A percentile compares a stretch with the other conserved stretches of the same genome.
Conservation (phyloP, 2,329 filamentous ascomycete species). For the Botryosphaeria dothidea region DNA sequence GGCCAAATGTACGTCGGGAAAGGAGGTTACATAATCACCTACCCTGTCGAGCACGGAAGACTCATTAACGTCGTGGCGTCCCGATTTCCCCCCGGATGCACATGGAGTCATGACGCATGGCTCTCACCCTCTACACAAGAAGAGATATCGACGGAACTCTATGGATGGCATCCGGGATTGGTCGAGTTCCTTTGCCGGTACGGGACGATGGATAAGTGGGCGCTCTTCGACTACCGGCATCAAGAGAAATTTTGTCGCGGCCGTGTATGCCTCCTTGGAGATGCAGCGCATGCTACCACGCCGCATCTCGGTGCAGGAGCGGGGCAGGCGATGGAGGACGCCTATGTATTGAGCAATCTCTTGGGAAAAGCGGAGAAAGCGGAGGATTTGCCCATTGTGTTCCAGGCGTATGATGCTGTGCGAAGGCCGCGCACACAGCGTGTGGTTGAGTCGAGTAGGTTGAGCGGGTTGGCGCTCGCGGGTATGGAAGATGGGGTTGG, state of each 20-base stretch:
- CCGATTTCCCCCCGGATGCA: slow-evolving; percentile 19
- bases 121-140: slow-evolving; percentile 25
- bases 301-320: slow-evolving; percentile 60
- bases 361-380: slow-evolving; percentile 25
- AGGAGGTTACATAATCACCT: slow-evolving; percentile 18
- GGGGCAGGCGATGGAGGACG: slow-evolving; percentile 59
- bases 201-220: slow-evolving; percentile 51
- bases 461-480: slow-evolving; percentile 30
- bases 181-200: slow-evolving; percentile 22
- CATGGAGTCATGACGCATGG: slow-evolving; percentile 6
- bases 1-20: slow-evolving; percentile 15
- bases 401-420: slow-evolving; percentile 38
- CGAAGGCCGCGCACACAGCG: slow-evolving; percentile 35
- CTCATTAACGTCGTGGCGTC: slow-evolving; percentile 19
- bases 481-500: slow-evolving; percentile 25
- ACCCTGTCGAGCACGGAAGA: slow-evolving; percentile 16
- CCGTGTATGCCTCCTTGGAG: slow-evolving; percentile 38
- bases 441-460: slow-evolving; percentile 30
- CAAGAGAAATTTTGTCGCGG: slow-evolving; percentile 48
- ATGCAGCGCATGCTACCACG: slow-evolving; percentile 58
- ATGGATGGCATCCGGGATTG: slow-evolving; percentile 23
- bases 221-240: slow-evolving; percentile 56
- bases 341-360: slow-evolving; percentile 43
- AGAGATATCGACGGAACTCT: slow-evolving; percentile 25
- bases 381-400: slow-evolving; percentile 31